A percentile compares a stretch with the other conserved stretches of the same genome.
These are phyloP conservation scores for Blyttiomyces sp. DNA, from an alignment of 371 early-diverging fungal species.

Conservation along the genomic window DNA sequence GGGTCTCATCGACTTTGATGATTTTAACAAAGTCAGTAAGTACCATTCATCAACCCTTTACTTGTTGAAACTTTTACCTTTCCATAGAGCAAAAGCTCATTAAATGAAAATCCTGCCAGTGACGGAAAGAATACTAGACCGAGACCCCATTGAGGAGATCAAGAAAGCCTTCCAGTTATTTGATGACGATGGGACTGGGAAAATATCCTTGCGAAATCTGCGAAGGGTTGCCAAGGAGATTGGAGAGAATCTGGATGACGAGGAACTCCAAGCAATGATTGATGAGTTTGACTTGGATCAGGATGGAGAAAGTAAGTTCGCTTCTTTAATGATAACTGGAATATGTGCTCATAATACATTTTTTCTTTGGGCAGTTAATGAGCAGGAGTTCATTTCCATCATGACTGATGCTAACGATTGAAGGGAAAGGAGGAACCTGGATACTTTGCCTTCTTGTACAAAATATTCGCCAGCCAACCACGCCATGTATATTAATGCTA, in stretches of 20 bases:
- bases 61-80: constrained; percentile 7
- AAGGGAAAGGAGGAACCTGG: constrained; percentile 3
- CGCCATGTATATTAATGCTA: no score
- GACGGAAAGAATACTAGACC: constrained; percentile 61
- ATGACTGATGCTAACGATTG: constrained; percentile 59
- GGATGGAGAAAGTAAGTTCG: constrained; percentile 66
- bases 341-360: not conserved
- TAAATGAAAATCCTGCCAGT: constrained; percentile 30
- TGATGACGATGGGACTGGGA: constrained; percentile 66
- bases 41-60: constrained; percentile 11
- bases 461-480: no score
- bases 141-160: constrained; percentile 75
- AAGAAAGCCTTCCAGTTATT: constrained; percentile 73
- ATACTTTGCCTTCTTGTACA: not conserved
- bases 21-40: constrained; percentile 65
- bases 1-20: constrained; percentile 56
- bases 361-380: constrained; percentile 50
- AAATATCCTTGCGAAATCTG: constrained; percentile 58
- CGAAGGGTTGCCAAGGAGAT: constrained; percentile 70
- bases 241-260: constrained; percentile 70
- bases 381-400: constrained; percentile 69
- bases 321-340: not conserved
- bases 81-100: no score
- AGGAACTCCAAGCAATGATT: constrained; percentile 73
- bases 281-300: constrained; percentile 76